Base-by-base conservation (phyloP, 2,329 filamentous ascomycete genomes). In the Stagonosporopsis vannaccii region DNA sequence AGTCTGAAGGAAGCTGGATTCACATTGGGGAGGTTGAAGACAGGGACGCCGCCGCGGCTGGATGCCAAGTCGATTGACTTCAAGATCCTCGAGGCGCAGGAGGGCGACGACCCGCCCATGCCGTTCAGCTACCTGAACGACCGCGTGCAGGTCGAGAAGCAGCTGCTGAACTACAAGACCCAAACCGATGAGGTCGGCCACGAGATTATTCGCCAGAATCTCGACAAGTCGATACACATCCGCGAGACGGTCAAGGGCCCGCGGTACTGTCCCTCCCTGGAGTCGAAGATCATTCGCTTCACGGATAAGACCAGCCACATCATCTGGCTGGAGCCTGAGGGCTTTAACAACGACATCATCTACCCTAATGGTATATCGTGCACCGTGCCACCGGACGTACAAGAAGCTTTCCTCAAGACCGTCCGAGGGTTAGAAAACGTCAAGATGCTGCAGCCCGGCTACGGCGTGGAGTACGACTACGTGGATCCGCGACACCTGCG, bases 391-490 rank as follows among this genome's bases (percentile, higher is more conserved):
- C 88, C 87, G 0, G 91, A 94, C 53, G 92, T 90, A 0, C 95
- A 99, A 74, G 88, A 91, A 67, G 85, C 88, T 47, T 87, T 96
- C 71, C 81, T 99, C n/a, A 89, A 87, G 52, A 96, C 92, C 0
- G 90, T 99, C 50, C 84, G 80, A n/a, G 95, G 95, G 0, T 83
- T 99, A 1, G 94, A 98, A 71, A 87, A 93, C 56, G 92, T 92
- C 4, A 87, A 82, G 23, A 97, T 99, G 93, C 84, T 96, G 6
- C 94, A 98, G 70, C 90, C 94, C 1, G 95, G 94, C 8, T 99
- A 99, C 70, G 95, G 95, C 7, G 95, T 99, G 1, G 95, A 99
- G 75, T 99, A 99, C 76, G 95, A 98, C 79, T 99, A 99, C 75
- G 91, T 99, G 17, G 95, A 99, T 72, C 95, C 95, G 17, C 89